These are phyloP conservation scores for Urtica urens DNA, from an alignment of 306 rosid species.

Conservation along the genomic window DNA sequence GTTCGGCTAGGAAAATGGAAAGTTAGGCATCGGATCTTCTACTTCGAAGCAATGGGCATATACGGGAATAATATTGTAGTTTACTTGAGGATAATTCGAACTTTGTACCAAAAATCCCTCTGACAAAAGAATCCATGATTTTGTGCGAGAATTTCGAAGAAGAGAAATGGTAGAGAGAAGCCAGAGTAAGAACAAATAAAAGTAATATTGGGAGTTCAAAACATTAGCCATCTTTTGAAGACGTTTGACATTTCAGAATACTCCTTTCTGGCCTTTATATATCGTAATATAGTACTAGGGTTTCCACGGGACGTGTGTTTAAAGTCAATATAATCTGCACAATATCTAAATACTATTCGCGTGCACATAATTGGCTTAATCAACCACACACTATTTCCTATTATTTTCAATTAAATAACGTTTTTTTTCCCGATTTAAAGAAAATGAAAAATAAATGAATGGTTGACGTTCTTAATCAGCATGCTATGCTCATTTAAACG, in stretches of 20 bases:
- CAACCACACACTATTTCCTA: too few relatives aligned
- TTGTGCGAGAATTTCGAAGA: background rate
- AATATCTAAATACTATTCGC: too few relatives aligned
- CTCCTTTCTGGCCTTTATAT: background rate
- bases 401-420: too few relatives aligned
- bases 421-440: too few relatives aligned
- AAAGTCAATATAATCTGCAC: background rate
- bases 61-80: constrained; percentile 6
- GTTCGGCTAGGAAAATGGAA: background rate
- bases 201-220: constrained; percentile 7
- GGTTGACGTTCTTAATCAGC: too few relatives aligned
- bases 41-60: background rate
- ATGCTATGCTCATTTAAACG: too few relatives aligned
- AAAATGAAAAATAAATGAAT: too few relatives aligned
- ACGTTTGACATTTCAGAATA: background rate
- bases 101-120: background rate
- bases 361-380: too few relatives aligned
- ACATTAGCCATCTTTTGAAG: background rate
- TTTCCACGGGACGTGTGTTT: background rate
- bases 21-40: background rate
- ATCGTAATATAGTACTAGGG: background rate
- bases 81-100: background rate
- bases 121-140: constrained; percentile 1
- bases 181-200: constrained; percentile 19
- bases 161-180: constrained; percentile 1